phyloP scores from a whole-genome alignment of 169 alveolate species.

The Cardiosporidium cionae region DNA sequence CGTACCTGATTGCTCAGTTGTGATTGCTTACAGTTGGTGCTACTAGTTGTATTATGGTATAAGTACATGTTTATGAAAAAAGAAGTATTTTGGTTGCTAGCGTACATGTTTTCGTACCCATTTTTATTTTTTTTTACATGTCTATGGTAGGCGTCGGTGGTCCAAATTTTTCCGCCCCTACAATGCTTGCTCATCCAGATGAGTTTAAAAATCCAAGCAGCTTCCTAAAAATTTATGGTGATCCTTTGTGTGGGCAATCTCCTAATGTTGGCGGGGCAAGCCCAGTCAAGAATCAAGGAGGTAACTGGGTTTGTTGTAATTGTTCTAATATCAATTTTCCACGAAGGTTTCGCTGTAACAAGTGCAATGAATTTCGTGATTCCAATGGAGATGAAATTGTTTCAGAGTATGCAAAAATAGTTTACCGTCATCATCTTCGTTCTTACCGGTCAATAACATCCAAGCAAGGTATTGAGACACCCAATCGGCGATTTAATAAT shows the following conservation, averaged over 20 bases:
- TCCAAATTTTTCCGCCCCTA: conserved; percentile 29
- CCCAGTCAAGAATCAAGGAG: conserved; percentile 48
- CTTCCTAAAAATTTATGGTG: conserved; percentile 60
- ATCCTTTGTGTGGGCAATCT: conserved; percentile 43
- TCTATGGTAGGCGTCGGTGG: conserved; percentile 37
- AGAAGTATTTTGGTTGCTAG: too few species aligned
- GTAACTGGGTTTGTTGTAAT: conserved; percentile 55
- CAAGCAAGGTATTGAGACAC: too few species aligned
- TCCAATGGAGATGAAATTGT: conserved; percentile 52
- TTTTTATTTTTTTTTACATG: too few species aligned
- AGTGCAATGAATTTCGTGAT: conserved; percentile 46
- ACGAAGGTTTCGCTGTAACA: conserved; percentile 56
- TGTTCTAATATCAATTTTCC: conserved; percentile 60
- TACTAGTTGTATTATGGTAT: too few species aligned
- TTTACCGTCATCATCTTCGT: conserved; percentile 44
- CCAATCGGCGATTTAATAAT: too few species aligned
- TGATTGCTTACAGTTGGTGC: too few species aligned
- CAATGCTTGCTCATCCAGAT: conserved; percentile 37
- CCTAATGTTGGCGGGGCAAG: conserved; percentile 3
- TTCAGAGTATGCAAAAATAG: conserved; percentile 52
- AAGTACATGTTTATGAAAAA: too few species aligned
- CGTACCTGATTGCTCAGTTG: too few species aligned
- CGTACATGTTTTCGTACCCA: too few species aligned
- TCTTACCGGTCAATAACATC: conserved; percentile 27
- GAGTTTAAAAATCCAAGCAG: conserved; percentile 46